These are phyloP conservation scores for Metschnikowia reukaufii DNA, from an alignment of 805 yeast genomes.

Conservation along the genomic window DNA sequence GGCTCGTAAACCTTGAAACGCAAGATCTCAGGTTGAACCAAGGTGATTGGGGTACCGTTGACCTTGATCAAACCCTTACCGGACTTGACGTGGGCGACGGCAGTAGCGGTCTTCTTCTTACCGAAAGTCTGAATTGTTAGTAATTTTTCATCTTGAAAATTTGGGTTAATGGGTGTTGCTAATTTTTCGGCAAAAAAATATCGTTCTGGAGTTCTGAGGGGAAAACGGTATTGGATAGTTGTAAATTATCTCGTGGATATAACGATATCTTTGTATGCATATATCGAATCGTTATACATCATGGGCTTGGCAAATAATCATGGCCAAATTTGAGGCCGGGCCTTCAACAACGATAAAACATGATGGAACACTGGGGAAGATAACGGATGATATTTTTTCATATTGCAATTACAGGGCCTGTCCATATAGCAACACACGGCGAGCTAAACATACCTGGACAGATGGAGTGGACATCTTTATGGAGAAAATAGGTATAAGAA, in stretches of 20 bases:
- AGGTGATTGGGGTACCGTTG: constrained; percentile 98
- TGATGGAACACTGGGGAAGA: too few relatives aligned
- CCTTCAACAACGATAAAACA: too few relatives aligned
- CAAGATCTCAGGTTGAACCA: constrained; percentile 98
- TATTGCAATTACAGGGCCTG: too few relatives aligned
- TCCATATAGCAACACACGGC: not conserved
- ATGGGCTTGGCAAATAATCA: too few relatives aligned
- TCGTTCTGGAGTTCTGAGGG: not conserved
- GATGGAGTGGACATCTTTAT: constrained; percentile 73
- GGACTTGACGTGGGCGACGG: constrained; percentile 99
- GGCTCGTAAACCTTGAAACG: constrained; percentile 99
- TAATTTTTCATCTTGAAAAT: not conserved
- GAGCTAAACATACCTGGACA: constrained; percentile 71
- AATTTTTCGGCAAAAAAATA: not conserved
- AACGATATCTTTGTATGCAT: too few relatives aligned
- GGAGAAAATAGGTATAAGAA: constrained; percentile 42
- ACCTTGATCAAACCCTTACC: constrained; percentile 99
- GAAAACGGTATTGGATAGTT: too few relatives aligned
- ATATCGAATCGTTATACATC: too few relatives aligned
- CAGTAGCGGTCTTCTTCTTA: constrained; percentile 99
- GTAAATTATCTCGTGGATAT: too few relatives aligned
- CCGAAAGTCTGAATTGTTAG: constrained; percentile 81
- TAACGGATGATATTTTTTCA: too few relatives aligned
- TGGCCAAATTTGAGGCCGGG: too few relatives aligned
- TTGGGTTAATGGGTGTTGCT: not conserved